These are phyloP conservation scores for Globomyces pollinis-pini DNA, from an alignment of 192 early-diverging fungal genomes.

Conservation along the genomic window DNA sequence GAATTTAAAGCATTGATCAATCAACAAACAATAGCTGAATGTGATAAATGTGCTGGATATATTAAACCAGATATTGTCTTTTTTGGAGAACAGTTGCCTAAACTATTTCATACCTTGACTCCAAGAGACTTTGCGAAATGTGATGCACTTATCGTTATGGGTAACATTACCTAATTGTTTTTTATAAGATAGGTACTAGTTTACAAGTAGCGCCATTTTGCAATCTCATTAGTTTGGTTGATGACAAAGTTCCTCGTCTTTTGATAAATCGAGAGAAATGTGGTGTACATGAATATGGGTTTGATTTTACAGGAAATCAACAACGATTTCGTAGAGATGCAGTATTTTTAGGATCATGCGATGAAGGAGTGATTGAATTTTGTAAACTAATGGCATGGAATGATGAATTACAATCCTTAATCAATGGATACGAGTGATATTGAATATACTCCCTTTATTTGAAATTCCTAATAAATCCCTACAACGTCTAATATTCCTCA, in stretches of 20 bases:
- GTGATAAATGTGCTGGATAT: constrained; percentile 49
- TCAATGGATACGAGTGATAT: too few relatives aligned
- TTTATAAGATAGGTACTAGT: too few relatives aligned
- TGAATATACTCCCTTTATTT: too few relatives aligned
- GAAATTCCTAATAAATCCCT: too few relatives aligned
- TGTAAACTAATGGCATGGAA: constrained; percentile 67
- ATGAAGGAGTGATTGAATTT: constrained; percentile 63
- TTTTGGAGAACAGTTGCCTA: constrained; percentile 85
- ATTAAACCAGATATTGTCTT: constrained; percentile 97
- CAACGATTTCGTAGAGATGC: constrained; percentile 67
- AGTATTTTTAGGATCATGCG: constrained; percentile 72
- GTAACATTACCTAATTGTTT: too few relatives aligned
- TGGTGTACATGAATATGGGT: constrained; percentile 53
- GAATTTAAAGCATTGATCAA: constrained; percentile 48
- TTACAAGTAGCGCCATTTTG: constrained; percentile 89
- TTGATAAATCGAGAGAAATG: constrained; percentile 84
- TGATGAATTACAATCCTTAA: background rate
- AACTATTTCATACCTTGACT: constrained; percentile 57
- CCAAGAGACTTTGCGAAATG: constrained; percentile 63
- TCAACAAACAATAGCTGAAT: constrained; percentile 58
- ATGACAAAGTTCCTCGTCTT: constrained; percentile 63
- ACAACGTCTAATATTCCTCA: too few relatives aligned
- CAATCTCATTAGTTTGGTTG: constrained; percentile 60
- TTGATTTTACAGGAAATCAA: constrained; percentile 71
- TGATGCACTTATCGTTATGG: constrained; percentile 85